Evolutionary conservation across 2,329 filamentous ascomycete species (phyloP), one percentile per base, ranked within the genome.

Genomic region (Aspergillus caelatus): DNA sequence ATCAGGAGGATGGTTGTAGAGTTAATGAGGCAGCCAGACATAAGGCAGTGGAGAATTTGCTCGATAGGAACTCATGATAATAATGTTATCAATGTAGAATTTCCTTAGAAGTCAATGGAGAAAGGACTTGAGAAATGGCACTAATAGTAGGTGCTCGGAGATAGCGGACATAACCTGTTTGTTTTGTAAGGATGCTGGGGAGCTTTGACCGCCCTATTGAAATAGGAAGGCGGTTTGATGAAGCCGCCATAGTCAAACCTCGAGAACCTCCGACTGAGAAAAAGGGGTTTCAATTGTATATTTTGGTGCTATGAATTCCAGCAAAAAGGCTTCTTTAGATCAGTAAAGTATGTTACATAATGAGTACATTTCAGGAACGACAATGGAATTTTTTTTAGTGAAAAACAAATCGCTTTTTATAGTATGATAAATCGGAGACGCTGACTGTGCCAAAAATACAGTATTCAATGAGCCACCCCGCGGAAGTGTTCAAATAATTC

Each of bases 91-190:
- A 48, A 10, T 7, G 11, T 53, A n/a, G 50, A 53, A 16, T 16
- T 16, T 36, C 34, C 34, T 16, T 0, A 16, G 34, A 36, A 36
- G 34, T 36, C 14, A 36, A 36, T 36, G 34, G 34, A 36, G 34
- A 16, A 16, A 3, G 34, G 14, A 16, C 34, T 36, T 36, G 14
- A 36, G 14, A 16, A 36, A 36, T 36, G 34, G 34, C 14, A 39
- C 16, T 9, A 4, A n/a, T 41, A 32, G 16, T 36, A 48, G 43
- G 19, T 16, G 3, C 9, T 46, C 59, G 64, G 64, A 64, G 59
- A 66, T 66, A 64, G 48, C 64, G 64, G 64, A 62, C 32, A 62
- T 66, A 57, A 54, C 52, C 4, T 7, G 1, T 11, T 19, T 36
- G 1, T 46, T 41, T 39, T 23, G 10, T 45, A 21, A 9, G n/a